Conservation (phyloP, 2,329 filamentous ascomycete species). For the Teratosphaeria epicoccoides region DNA sequence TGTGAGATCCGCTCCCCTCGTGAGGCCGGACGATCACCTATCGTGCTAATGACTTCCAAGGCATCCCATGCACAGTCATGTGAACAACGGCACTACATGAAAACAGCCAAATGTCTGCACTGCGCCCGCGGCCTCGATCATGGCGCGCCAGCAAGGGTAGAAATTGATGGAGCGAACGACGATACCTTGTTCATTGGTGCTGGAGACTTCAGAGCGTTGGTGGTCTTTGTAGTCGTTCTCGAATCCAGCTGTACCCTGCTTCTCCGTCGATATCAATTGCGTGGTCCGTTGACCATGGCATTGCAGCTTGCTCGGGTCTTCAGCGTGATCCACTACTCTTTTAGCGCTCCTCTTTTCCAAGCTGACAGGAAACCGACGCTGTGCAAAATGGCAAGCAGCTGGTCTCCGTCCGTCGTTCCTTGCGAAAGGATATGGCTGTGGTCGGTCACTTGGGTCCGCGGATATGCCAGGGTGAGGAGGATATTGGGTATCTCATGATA, state of each 20-base stretch:
- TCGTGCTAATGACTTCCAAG: slow-evolving; percentile 7
- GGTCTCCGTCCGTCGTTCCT: too few species aligned
- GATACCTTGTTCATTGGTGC: background rate
- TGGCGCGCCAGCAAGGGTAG: background rate
- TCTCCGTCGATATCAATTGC: background rate
- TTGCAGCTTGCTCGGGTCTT: too few species aligned
- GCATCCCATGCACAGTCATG: slow-evolving; percentile 10
- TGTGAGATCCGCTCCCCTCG: slow-evolving; percentile 1
- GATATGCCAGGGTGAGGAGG: background rate
- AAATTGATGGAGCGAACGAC: background rate
- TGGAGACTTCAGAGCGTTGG: background rate
- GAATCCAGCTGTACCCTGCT: too few species aligned
- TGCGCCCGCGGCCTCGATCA: too few species aligned
- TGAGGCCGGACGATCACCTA: too few species aligned
- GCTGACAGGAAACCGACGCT: too few species aligned
- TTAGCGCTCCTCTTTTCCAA: too few species aligned
- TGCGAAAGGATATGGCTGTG: too few species aligned
- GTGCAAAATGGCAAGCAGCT: too few species aligned
- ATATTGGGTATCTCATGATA: background rate
- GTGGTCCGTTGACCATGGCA: background rate
- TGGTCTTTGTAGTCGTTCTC: background rate
- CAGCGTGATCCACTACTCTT: too few species aligned
- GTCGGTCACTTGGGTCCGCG: too few species aligned
- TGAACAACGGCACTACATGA: background rate
- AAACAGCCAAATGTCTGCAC: too few species aligned